Evolutionary conservation across 768 basidiomycete species (phyloP), one percentile per base, ranked within the genome.

Genomic region (Phylloporus arenicola): DNA sequence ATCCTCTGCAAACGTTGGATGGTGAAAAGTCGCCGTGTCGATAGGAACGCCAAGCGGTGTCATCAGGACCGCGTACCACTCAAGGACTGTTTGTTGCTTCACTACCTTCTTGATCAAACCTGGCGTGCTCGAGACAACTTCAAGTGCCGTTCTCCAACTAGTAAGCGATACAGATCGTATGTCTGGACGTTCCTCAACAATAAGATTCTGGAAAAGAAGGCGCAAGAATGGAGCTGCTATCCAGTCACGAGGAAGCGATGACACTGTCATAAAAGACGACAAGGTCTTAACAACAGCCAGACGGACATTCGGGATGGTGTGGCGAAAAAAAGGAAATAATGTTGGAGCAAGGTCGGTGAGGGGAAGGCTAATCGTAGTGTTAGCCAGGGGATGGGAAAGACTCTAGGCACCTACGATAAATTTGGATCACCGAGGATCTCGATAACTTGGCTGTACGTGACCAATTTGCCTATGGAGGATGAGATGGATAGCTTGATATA

Each of bases 251-350:
- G 87, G 79, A 38, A 94, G 77, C 0, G 83, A 79, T 7, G 81
- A 68, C 8, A 92, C 86, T 20, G 76, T 72, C 78, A 96, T 87
- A 69, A 98, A 94, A 8, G 87, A 86, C 48, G 83, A 78, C 10
- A 98, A 72, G 0, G 93, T 93, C 52, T 89, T 85, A 40, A 94
- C 88, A 3, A 98, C 94, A 3, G 96, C 86, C 13, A 94, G 76
- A 8, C 96, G 90, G 48, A 99, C 96, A 53, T 86, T 86, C 1
- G 88, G 70, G 60, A 99, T 98, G 0, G 95, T 94, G 67, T 99
- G 96, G 16, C 96, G 89, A 71, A 97, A 94, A 76, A 95, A 97
- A 4, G 95, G 91, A 70, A 92, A 98, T 6, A 95, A 72, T 1
- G 87, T 89, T 2, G 88, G 87, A 6, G 94, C 88, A 49, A 96